Evolutionary conservation across 495 filamentous ascomycete species (phyloP).

Genomic region (Evansstolkia leycettana): DNA sequence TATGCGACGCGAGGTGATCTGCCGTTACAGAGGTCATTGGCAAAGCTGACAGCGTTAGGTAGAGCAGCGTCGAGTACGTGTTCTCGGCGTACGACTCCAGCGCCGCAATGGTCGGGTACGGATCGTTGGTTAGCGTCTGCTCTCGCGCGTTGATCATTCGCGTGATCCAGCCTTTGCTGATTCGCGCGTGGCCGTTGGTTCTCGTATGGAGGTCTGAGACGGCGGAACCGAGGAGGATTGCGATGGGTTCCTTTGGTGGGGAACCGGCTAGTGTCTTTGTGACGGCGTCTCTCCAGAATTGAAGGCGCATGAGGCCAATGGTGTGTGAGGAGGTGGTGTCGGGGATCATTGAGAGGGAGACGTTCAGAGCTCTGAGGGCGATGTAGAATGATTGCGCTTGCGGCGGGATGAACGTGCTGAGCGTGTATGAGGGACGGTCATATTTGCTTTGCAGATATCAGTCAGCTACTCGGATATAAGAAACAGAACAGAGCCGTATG

Average conservation of each 20-base stretch:
- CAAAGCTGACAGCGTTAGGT: slow-evolving; percentile 68
- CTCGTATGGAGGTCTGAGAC: slow-evolving; percentile 46
- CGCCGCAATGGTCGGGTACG: slow-evolving; percentile 58
- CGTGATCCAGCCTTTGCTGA: slow-evolving; percentile 71
- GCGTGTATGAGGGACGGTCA: slow-evolving; percentile 78
- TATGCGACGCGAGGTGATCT: slow-evolving; percentile 86
- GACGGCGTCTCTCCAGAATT: slow-evolving; percentile 87
- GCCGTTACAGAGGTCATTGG: slow-evolving; percentile 68
- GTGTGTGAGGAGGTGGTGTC: slow-evolving; percentile 73
- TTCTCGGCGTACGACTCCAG: slow-evolving; percentile 86
- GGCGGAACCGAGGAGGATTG: slow-evolving; percentile 66
- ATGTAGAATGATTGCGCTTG: slow-evolving; percentile 68
- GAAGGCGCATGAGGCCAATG: slow-evolving; percentile 75
- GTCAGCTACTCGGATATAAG: neutral
- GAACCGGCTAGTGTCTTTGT: slow-evolving; percentile 56
- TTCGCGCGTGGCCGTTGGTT: slow-evolving; percentile 39
- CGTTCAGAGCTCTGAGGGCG: slow-evolving; percentile 83
- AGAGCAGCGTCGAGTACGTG: slow-evolving; percentile 88
- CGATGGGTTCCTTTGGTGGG: slow-evolving; percentile 81
- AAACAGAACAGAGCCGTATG: neutral
- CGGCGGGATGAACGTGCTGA: slow-evolving; percentile 69
- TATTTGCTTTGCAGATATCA: slow-evolving; percentile 43
- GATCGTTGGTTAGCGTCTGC: slow-evolving; percentile 69
- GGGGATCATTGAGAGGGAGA: slow-evolving; percentile 77
- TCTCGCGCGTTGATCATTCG: slow-evolving; percentile 70